Evolutionary conservation across 495 filamentous ascomycete genomes (phyloP).

Genomic region (Ascobolus immersus): DNA sequence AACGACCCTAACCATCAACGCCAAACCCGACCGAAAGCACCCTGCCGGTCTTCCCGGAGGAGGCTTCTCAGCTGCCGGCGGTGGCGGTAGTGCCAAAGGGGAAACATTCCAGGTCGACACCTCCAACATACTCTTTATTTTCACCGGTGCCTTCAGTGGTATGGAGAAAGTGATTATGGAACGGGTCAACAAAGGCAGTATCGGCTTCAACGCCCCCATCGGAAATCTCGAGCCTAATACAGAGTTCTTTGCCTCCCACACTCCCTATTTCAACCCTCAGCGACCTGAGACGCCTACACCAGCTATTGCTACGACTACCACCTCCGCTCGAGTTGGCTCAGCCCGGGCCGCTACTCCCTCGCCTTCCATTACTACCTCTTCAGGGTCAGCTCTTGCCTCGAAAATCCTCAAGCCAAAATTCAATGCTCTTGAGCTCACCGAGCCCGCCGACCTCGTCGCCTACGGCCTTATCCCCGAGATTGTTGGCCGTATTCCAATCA

Average conservation of each 20-base stretch:
- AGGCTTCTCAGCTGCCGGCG: slow-evolving; percentile 6
- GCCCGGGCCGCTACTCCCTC: too few relatives aligned
- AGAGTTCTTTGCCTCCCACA: slow-evolving; percentile 37
- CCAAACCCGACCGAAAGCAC: slow-evolving; percentile 44
- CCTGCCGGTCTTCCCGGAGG: slow-evolving; percentile 9
- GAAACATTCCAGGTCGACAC: slow-evolving; percentile 82
- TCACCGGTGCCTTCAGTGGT: slow-evolving; percentile 83
- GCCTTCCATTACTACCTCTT: too few relatives aligned
- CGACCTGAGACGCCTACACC: slow-evolving; percentile 3
- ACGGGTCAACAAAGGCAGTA: slow-evolving; percentile 60
- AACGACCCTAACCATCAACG: slow-evolving; percentile 67
- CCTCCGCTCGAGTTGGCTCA: slow-evolving; percentile 5
- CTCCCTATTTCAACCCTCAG: slow-evolving; percentile 34
- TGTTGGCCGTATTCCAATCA: slow-evolving; percentile 66
- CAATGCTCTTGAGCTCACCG: slow-evolving; percentile 59
- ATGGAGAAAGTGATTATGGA: slow-evolving; percentile 72
- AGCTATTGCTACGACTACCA: slow-evolving; percentile 6
- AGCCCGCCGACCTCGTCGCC: slow-evolving; percentile 58
- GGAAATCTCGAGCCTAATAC: slow-evolving; percentile 30
- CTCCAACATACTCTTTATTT: slow-evolving; percentile 89
- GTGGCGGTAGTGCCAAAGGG: slow-evolving; percentile 29
- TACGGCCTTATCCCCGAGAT: slow-evolving; percentile 93
- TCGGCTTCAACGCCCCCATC: slow-evolving; percentile 74
- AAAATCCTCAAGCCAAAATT: slow-evolving; percentile 34
- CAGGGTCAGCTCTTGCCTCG: too few relatives aligned